Evolutionary conservation across 2,329 filamentous ascomycete species (phyloP).

Genomic region (Xylariaceae sp.): DNA sequence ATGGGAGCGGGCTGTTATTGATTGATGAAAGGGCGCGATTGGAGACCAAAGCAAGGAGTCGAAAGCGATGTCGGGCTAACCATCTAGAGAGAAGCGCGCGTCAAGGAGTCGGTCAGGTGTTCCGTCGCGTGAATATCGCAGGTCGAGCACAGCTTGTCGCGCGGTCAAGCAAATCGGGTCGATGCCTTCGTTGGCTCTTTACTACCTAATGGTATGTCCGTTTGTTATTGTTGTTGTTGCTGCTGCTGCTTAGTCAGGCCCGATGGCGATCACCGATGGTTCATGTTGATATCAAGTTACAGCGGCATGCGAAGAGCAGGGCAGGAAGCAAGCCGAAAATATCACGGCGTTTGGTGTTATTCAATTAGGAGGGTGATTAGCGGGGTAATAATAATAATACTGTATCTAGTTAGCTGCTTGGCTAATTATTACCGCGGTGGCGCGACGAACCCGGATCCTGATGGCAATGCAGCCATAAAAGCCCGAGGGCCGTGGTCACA

Average conservation of each 20-base stretch:
- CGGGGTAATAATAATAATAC: conserved; percentile 5
- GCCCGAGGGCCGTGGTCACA: too few species aligned
- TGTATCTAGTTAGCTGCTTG: too few species aligned
- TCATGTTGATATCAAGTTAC: too few species aligned
- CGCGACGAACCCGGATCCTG: too few species aligned
- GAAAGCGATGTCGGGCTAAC: neutral
- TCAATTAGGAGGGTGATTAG: conserved; percentile 16
- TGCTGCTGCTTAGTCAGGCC: neutral
- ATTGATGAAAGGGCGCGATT: neutral
- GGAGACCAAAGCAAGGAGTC: neutral
- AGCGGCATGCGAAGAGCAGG: conserved; percentile 6
- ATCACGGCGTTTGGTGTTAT: conserved; percentile 4
- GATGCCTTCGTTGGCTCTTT: conserved; percentile 9
- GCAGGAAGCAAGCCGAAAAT: conserved; percentile 3
- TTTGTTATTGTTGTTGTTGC: neutral
- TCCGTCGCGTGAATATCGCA: conserved; percentile 10
- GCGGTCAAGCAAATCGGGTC: neutral
- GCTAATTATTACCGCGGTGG: too few species aligned
- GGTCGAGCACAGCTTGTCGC: conserved; percentile 6
- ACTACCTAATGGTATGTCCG: neutral
- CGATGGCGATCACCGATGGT: neutral
- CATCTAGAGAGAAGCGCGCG: conserved; percentile 6
- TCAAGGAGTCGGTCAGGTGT: neutral
- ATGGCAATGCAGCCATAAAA: too few species aligned
- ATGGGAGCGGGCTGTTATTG: neutral